Evolutionary conservation across 1,284 basidiomycete genomes (phyloP).

Genomic region (Leccinum pachyderme): DNA sequence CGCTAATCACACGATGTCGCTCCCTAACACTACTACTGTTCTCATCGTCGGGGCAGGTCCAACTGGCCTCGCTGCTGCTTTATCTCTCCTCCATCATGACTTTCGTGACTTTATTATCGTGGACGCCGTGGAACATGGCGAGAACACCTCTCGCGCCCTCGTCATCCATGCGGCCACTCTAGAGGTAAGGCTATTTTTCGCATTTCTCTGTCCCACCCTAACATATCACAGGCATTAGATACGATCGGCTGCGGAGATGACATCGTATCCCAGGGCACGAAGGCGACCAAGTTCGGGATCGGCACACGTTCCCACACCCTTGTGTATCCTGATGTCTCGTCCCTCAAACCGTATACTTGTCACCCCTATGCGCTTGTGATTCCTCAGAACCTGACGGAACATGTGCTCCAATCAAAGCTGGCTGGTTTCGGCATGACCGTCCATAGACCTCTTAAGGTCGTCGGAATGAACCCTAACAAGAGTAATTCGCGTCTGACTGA

Average conservation of each 20-base stretch:
- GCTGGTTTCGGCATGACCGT: constrained; percentile 24
- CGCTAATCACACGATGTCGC: background rate
- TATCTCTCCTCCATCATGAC: background rate
- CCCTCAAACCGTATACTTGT: constrained; percentile 39
- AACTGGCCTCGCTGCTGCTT: background rate
- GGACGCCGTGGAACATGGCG: background rate
- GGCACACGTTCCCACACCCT: constrained; percentile 34
- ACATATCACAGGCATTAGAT: background rate
- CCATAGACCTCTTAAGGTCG: constrained; percentile 24
- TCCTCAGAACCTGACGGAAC: constrained; percentile 50
- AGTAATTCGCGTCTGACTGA: background rate
- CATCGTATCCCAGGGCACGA: background rate
- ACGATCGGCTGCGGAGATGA: background rate
- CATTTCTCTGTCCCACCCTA: background rate
- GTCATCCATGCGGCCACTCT: background rate
- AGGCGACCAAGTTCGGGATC: constrained; percentile 13
- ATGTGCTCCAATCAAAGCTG: constrained; percentile 38
- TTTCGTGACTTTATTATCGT: background rate
- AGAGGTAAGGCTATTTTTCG: background rate
- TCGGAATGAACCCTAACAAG: constrained; percentile 32
- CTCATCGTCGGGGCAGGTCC: background rate
- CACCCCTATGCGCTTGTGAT: constrained; percentile 45
- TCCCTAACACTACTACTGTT: background rate
- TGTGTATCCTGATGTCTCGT: constrained; percentile 33
- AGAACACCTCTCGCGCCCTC: background rate